A percentile compares a stretch with the other conserved stretches of the same genome.
Evolutionary conservation across 2,329 filamentous ascomycete genomes (phyloP).

Genomic region (Paecilomyces dactylethromorphus): DNA sequence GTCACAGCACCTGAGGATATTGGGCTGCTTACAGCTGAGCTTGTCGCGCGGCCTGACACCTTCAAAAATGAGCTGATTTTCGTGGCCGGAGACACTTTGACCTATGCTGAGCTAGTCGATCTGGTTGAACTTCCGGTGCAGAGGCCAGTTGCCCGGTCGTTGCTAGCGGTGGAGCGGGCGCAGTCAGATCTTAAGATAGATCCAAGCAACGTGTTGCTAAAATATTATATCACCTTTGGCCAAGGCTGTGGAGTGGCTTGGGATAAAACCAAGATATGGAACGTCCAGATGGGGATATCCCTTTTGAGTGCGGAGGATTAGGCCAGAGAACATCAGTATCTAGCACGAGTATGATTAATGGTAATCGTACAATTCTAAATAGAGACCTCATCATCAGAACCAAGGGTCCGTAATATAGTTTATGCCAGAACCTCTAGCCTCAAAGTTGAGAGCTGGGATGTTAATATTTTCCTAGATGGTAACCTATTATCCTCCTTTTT

Average conservation of each 20-base stretch:
- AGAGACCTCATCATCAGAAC: too few species aligned
- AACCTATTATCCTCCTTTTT: too few species aligned
- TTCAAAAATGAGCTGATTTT: conserved; percentile 46
- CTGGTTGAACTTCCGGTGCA: conserved; percentile 43
- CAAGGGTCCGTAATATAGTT: too few species aligned
- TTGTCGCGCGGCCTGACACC: conserved; percentile 33
- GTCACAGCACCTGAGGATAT: conserved; percentile 60
- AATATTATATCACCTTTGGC: conserved; percentile 57
- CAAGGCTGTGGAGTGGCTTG: conserved; percentile 54
- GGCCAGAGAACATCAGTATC: background rate
- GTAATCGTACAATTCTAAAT: background rate
- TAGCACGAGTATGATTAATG: background rate
- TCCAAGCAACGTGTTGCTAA: conserved; percentile 46
- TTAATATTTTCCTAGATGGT: too few species aligned
- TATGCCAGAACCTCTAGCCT: too few species aligned
- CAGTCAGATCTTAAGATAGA: conserved; percentile 41
- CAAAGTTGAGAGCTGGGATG: too few species aligned
- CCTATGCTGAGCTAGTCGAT: conserved; percentile 49
- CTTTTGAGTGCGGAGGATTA: conserved; percentile 15
- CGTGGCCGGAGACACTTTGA: conserved; percentile 57
- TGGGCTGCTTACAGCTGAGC: conserved; percentile 52
- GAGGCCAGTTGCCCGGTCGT: conserved; percentile 40
- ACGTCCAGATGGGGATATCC: conserved; percentile 42
- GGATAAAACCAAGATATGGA: conserved; percentile 49
- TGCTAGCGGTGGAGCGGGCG: conserved; percentile 45